These are phyloP conservation scores for Termitomyces sp. DNA, from an alignment of 768 basidiomycete genomes.

Conservation along the genomic window DNA sequence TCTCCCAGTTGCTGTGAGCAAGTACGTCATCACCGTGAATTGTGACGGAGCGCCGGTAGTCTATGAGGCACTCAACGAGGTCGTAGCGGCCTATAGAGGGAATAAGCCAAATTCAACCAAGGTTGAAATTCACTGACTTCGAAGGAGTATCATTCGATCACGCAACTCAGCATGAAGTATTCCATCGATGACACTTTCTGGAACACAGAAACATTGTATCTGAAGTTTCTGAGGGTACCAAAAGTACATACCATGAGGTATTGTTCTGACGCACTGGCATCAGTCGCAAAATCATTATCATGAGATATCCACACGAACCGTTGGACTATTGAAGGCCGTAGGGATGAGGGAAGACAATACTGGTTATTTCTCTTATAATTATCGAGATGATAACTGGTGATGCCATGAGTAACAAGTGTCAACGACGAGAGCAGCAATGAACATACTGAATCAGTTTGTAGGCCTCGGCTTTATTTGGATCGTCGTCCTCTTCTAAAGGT, in stretches of 20 bases:
- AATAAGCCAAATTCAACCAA: not conserved
- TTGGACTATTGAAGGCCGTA: constrained; percentile 87
- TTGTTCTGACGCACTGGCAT: constrained; percentile 41
- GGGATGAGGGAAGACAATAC: constrained; percentile 84
- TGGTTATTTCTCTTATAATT: constrained; percentile 82
- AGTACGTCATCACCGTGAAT: constrained; percentile 91
- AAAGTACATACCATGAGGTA: constrained; percentile 67
- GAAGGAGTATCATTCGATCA: constrained; percentile 84
- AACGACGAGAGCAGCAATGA: not conserved
- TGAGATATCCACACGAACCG: constrained; percentile 37
- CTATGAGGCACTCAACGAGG: constrained; percentile 73
- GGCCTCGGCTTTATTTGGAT: constrained; percentile 74
- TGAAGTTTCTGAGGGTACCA: not conserved
- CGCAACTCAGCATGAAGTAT: constrained; percentile 87
- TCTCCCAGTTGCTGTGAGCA: constrained; percentile 88
- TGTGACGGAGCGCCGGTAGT: constrained; percentile 61
- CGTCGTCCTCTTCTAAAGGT: constrained; percentile 54
- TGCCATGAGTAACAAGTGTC: not conserved
- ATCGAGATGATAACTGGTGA: constrained; percentile 77
- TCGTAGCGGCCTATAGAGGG: constrained; percentile 60
- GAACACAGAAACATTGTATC: constrained; percentile 9
- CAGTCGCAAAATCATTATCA: constrained; percentile 2
- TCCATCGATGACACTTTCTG: constrained; percentile 88
- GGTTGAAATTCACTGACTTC: constrained; percentile 44
- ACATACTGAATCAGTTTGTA: constrained; percentile 76